Evolutionary conservation across 148 eudicot species (phyloP), one percentile per base, ranked within the genome.

Genomic region (Spergularia bocconei): DNA sequence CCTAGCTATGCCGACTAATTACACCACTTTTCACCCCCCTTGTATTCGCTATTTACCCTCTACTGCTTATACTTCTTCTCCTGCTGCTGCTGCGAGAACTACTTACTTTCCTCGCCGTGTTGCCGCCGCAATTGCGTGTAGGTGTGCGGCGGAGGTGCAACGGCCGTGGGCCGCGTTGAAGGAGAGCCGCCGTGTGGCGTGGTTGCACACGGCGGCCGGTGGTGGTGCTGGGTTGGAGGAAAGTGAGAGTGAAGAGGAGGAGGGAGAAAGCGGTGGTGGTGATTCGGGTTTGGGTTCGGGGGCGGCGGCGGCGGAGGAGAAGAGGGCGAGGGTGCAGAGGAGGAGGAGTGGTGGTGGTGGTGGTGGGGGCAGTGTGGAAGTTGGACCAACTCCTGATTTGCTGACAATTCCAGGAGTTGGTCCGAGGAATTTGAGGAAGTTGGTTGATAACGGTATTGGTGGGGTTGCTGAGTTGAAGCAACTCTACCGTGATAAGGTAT

Each of bases 321-420:
- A 82, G 70, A 68, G 82, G 61, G 66, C 36, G 59, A 82, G 82
- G 78, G 62, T 84, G 62, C 85, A 78, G 74, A 82, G 89, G 80
- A 84, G 91, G 87, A 80, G 77, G 41, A 87, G 86, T 78, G 69
- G 68, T 63, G 65, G 73, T 25, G 48, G 67, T 63, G 76, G 73
- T 21, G 73, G 52, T 10, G 78, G 63, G 38, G 79, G 39, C n/a
- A 77, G 8, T 48, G 59, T 52, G 4, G 72, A 50, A 72, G 29
- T 75, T 9, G 74, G 64, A 0, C 81, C 75, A 11, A 88, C 71
- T 47, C 88, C 89, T 3, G 98, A 93, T 87, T 93, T 93, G 91
- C 53, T 93, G 87, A 83, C 85, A n/a, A 91, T 93, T 70, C 98
- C 98, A 0, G 98, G 98, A 0, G 97, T 93, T n/a, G 98, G 98